Percentiles rank a stretch among this genome's conserved stretches.
These are phyloP conservation scores for Knoxia roxburghii DNA, from an alignment of 257 asterid genomes.

Conservation along the genomic window DNA sequence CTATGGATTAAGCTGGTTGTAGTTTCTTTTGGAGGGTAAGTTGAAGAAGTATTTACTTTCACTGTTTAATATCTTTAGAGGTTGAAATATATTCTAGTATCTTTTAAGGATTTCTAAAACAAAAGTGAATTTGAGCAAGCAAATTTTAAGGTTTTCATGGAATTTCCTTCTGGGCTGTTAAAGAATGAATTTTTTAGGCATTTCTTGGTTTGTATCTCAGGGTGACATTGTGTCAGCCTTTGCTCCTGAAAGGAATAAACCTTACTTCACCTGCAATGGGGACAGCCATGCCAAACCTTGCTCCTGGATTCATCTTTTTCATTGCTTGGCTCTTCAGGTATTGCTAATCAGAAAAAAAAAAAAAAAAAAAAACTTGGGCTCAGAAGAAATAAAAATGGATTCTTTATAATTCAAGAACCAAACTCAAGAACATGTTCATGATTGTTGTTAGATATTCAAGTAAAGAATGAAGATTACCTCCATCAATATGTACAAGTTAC, in stretches of 20 bases:
- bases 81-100: not conserved
- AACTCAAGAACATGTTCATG: too few relatives aligned
- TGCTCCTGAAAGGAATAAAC: conserved; percentile 68
- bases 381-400: too few relatives aligned
- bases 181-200: not conserved
- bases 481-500: not conserved
- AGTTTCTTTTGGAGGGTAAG: conserved; percentile 85
- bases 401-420: too few relatives aligned
- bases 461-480: not conserved
- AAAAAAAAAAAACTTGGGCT: too few relatives aligned
- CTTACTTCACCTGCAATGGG: conserved; percentile 88
- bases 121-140: not conserved
- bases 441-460: not conserved
- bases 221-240: conserved; percentile 69
- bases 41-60: too few relatives aligned
- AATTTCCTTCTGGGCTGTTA: not conserved
- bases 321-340: conserved; percentile 81
- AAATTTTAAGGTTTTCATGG: not conserved
- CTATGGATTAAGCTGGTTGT: conserved; percentile 47
- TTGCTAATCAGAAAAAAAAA: not conserved
- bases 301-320: conserved; percentile 80
- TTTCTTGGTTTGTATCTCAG: conserved; percentile 26
- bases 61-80: not conserved
- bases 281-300: conserved; percentile 95
- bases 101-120: not conserved